These are phyloP conservation scores for Didymella keratinophila DNA, from an alignment of 2,329 filamentous ascomycete species.

Conservation along the genomic window DNA sequence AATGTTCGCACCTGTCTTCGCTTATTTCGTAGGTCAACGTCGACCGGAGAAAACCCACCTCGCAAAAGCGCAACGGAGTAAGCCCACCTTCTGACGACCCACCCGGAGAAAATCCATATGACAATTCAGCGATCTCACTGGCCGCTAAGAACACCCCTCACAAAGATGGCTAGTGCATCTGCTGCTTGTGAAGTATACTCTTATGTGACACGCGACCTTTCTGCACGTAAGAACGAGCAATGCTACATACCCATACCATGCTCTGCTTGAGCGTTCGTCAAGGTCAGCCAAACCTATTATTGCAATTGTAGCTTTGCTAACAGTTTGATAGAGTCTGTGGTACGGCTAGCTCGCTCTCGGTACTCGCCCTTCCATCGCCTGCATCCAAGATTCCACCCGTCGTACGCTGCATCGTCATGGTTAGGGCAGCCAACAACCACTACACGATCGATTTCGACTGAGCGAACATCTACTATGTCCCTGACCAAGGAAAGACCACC, in stretches of 20 bases:
- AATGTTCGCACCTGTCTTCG: not conserved
- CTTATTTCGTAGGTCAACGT: not conserved
- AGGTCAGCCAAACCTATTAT: not conserved
- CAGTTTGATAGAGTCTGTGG: not conserved
- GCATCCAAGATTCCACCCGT: no score
- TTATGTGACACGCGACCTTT: no score
- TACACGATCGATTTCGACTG: not conserved
- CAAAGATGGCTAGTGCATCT: not conserved
- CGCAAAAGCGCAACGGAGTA: not conserved
- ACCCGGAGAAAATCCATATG: slow-evolving; percentile 3
- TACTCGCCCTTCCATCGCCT: not conserved
- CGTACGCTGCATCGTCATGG: not conserved
- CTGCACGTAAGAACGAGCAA: not conserved
- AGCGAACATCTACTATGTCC: not conserved
- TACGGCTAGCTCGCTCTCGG: not conserved
- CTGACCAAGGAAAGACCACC: not conserved
- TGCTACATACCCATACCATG: not conserved
- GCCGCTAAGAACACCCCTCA: not conserved
- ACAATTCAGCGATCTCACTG: not conserved
- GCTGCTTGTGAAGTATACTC: not conserved
- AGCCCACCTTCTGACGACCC: not conserved
- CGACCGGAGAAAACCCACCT: slow-evolving; percentile 5
- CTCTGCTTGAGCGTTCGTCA: not conserved
- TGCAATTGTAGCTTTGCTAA: not conserved
- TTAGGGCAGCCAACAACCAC: not conserved